A percentile compares a stretch with the other conserved stretches of the same genome.
Conservation (phyloP, 805 yeast species). For the Yarrowia keelungensis region DNA sequence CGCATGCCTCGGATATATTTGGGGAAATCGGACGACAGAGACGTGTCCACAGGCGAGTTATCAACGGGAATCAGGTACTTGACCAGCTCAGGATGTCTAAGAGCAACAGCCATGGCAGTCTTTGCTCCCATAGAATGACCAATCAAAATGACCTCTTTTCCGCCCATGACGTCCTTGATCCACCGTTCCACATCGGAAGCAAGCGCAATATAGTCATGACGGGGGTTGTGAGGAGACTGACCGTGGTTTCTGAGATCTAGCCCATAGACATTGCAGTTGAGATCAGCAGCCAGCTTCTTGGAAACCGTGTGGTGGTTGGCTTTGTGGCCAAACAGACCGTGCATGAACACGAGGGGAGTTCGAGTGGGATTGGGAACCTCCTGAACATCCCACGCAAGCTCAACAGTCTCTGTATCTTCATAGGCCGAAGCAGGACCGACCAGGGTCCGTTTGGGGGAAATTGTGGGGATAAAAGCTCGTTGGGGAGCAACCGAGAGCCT, state of each 20-base stretch:
- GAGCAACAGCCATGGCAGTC: constrained; percentile 84
- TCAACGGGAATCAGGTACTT: constrained; percentile 78
- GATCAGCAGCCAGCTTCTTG: constrained; percentile 50
- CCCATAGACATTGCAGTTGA: constrained; percentile 50
- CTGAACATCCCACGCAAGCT: constrained; percentile 61
- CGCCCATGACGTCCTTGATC: constrained; percentile 55
- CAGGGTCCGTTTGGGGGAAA: constrained; percentile 2
- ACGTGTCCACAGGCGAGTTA: constrained; percentile 81
- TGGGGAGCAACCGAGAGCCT: not conserved
- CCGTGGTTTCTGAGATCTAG: constrained; percentile 90
- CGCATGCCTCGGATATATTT: constrained; percentile 69
- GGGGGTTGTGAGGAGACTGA: constrained; percentile 74
- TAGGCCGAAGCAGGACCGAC: constrained; percentile 33
- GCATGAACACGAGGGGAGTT: constrained; percentile 77
- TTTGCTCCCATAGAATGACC: constrained; percentile 80
- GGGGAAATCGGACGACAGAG: constrained; percentile 65
- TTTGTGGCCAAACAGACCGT: constrained; percentile 88
- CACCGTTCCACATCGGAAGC: constrained; percentile 86
- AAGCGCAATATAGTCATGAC: constrained; percentile 80
- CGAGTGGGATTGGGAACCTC: constrained; percentile 44
- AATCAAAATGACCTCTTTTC: constrained; percentile 49
- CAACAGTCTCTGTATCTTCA: constrained; percentile 53
- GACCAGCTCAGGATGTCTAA: constrained; percentile 68
- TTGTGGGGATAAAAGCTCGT: not conserved
- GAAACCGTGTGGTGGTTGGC: constrained; percentile 84